Conservation (phyloP, 352 stramenopile species). For the Phytophthora podocarpi region DNA sequence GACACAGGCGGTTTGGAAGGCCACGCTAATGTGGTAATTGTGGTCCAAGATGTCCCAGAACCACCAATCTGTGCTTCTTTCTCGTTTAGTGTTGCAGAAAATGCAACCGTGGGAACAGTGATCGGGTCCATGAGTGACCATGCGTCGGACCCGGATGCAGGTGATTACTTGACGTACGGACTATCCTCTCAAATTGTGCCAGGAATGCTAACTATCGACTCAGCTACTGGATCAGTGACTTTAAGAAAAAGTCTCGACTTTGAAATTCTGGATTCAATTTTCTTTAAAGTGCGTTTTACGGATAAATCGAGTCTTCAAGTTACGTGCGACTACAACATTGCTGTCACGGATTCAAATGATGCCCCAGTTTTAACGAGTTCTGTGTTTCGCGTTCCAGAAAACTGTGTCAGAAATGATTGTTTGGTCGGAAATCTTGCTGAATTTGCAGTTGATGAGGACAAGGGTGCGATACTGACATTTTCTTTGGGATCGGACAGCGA, state of each 20-base stretch:
- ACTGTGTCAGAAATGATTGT: constrained; percentile 48
- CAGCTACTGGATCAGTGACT: constrained; percentile 23
- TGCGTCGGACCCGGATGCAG: constrained; percentile 16
- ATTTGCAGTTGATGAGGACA: constrained; percentile 58
- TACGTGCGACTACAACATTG: constrained; percentile 50
- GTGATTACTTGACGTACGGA: constrained; percentile 13
- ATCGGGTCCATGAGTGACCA: constrained; percentile 13
- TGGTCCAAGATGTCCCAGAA: constrained; percentile 49
- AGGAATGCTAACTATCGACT: constrained; percentile 11
- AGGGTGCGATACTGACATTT: constrained; percentile 39
- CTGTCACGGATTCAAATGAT: constrained; percentile 54
- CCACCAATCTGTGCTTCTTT: constrained; percentile 35
- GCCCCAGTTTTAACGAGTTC: constrained; percentile 38
- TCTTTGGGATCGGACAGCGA: constrained; percentile 11
- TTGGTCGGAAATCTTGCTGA: constrained; percentile 43
- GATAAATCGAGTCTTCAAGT: constrained; percentile 44
- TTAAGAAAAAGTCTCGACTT: constrained; percentile 42
- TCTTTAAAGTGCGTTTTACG: constrained; percentile 48
- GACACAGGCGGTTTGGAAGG: constrained; percentile 45
- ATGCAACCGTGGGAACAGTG: not conserved
- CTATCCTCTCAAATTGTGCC: constrained; percentile 12
- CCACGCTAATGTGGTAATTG: constrained; percentile 31
- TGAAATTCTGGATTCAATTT: constrained; percentile 42
- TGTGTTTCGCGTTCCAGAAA: constrained; percentile 55
- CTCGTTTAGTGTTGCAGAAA: constrained; percentile 40